Evolutionary conservation across 2,329 filamentous ascomycete species (phyloP).

Genomic region (Nemania abortiva): DNA sequence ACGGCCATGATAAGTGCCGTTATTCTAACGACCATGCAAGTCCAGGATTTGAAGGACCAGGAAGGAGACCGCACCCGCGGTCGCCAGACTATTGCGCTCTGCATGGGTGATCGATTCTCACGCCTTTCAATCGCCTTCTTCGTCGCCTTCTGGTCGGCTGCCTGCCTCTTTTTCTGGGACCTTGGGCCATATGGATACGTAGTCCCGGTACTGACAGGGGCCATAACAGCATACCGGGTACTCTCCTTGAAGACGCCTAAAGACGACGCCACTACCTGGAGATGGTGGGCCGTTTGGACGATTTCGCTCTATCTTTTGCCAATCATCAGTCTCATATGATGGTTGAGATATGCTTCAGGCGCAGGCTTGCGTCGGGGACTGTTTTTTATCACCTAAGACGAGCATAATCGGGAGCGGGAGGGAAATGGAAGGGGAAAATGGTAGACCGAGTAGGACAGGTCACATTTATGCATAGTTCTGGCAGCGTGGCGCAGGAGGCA

Average conservation of each 20-base stretch:
- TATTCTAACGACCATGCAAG: conserved; percentile 48
- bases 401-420: conserved; percentile 3
- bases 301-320: conserved; percentile 40
- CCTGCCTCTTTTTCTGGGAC: conserved; percentile 40
- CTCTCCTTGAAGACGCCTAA: conserved; percentile 34
- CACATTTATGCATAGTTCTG: conserved; percentile 32
- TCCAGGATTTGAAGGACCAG: conserved; percentile 47
- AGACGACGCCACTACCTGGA: conserved; percentile 38
- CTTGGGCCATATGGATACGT: conserved; percentile 29
- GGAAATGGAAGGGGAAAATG: neutral
- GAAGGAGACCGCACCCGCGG: conserved; percentile 44
- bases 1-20: conserved; percentile 42
- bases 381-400: neutral
- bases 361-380: conserved; percentile 1
- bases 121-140: conserved; percentile 39
- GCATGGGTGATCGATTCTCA: conserved; percentile 42
- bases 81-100: conserved; percentile 43
- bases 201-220: conserved; percentile 29
- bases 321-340: conserved; percentile 35
- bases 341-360: neutral
- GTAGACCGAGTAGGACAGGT: conserved; percentile 25
- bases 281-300: conserved; percentile 41
- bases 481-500: conserved; percentile 33
- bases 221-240: conserved; percentile 33
- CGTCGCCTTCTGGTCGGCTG: conserved; percentile 39